Base-by-base conservation (phyloP, 2,329 filamentous ascomycete species). In the Alternaria arborescens region DNA sequence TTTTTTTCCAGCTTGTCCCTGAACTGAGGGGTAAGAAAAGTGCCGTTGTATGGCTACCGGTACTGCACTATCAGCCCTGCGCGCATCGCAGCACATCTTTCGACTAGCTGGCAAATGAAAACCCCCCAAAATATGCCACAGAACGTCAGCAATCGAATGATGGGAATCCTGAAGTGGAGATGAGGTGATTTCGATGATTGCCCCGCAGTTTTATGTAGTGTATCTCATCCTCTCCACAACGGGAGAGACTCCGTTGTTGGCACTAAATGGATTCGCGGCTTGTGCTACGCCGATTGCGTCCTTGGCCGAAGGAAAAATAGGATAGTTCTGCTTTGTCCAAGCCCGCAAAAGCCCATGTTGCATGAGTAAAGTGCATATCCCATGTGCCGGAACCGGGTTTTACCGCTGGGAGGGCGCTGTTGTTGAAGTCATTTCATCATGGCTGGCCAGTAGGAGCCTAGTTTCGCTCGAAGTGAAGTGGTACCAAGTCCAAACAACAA, bases 341-440 rank as follows among this genome's bases (percentile, higher is more conserved):
- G 55, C 60, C 69, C 70, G 68, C 66, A 66, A 71, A 73, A 67
- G 57, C 60, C 62, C 66, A 64, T 68, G 53, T 66, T 60, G 61
- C 68, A 69, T 69, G 52, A 20, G 26, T 26, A 57, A 54, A 62
- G 61, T 55, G 51, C 52, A 58, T 64, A 50, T 67, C 22, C 60
- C 65, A 66, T 69, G 58, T 68, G 61, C 60, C 58, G 61, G 62
- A 63, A 62, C 69, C 67, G 67, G 66, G 28, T 62, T 65, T 24
- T 65, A 55, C 65, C 62, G 65, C 56, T 61, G 48, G 32, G 28
- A 47, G 36, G 47, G 42, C 56, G 55, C 47, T 63, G 52, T 24
- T 53, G 46, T 58, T 46, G n/a, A 64, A 71, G 72, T 75, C 72
- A 69, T 75, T 69, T 69, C 74, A 75, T 76, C 74, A 76, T 76